These are phyloP conservation scores for Yamadazyma tumulicola DNA, from an alignment of 805 yeast species.

Conservation along the genomic window DNA sequence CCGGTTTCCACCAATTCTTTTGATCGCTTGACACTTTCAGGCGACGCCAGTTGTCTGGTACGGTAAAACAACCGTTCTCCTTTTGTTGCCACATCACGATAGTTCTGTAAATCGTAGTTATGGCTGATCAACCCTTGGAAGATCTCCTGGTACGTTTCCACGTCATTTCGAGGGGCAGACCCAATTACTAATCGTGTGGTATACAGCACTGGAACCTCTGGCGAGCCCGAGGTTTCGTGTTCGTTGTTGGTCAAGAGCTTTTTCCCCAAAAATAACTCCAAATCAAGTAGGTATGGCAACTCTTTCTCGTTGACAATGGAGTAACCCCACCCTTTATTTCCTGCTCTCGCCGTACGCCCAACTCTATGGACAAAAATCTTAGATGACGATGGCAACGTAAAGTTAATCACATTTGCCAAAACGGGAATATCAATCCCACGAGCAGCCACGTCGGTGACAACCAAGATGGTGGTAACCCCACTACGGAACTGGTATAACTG, in stretches of 20 bases:
- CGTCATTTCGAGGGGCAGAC: conserved; percentile 63
- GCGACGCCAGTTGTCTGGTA: conserved; percentile 83
- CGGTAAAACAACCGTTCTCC: conserved; percentile 87
- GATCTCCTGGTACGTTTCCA: conserved; percentile 74
- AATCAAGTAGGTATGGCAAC: conserved; percentile 83
- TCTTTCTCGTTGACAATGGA: conserved; percentile 83
- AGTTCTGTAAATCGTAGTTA: conserved; percentile 63
- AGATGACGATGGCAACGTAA: conserved; percentile 84
- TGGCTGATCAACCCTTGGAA: conserved; percentile 56
- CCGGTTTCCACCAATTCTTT: conserved; percentile 71
- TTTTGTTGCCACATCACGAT: conserved; percentile 70
- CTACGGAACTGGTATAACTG: conserved; percentile 82
- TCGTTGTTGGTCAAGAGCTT: conserved; percentile 68
- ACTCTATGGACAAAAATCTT: conserved; percentile 95
- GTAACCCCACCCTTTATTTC: conserved; percentile 96
- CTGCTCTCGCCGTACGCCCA: conserved; percentile 99
- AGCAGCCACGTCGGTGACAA: conserved; percentile 97
- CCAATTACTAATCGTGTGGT: conserved; percentile 81
- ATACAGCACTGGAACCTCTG: conserved; percentile 60
- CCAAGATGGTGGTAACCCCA: conserved; percentile 81
- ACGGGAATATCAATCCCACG: conserved; percentile 99
- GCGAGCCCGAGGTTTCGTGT: conserved; percentile 56
- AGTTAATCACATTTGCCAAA: conserved; percentile 91
- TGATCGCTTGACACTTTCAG: conserved; percentile 79
- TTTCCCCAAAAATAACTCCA: conserved; percentile 85